A percentile compares a stretch with the other conserved stretches of the same genome.
phyloP scores from a whole-genome alignment of 2,329 filamentous ascomycete species.

The Aspergillus pseudoviridinutans region DNA sequence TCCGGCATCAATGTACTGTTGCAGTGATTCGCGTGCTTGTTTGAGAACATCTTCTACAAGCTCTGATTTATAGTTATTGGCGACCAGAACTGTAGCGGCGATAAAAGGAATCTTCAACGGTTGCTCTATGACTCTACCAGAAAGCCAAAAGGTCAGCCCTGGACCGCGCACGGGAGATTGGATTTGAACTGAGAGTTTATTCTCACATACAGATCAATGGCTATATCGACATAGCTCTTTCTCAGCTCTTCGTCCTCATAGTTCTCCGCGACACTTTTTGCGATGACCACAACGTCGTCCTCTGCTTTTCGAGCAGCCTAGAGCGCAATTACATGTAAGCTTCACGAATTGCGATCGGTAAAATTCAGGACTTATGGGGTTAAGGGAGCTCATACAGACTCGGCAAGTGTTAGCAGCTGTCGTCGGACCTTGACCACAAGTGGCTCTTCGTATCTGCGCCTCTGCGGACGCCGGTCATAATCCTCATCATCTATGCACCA shows the following conservation, averaged over 20 bases:
- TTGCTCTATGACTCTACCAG: constrained; percentile 68
- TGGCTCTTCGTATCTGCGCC: constrained; percentile 70
- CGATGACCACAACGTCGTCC: constrained; percentile 72
- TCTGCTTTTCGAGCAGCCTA: constrained; percentile 68
- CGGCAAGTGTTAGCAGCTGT: constrained; percentile 74
- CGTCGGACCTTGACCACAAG: constrained; percentile 68
- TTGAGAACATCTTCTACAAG: constrained; percentile 67
- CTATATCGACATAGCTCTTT: constrained; percentile 67
- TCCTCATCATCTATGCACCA: constrained; percentile 65
- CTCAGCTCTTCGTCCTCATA: constrained; percentile 80
- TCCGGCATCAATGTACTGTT: constrained; percentile 66
- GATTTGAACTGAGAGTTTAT: not conserved
- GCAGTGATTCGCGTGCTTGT: constrained; percentile 57
- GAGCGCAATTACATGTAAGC: not conserved
- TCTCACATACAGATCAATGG: constrained; percentile 63
- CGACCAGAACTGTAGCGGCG: constrained; percentile 73
- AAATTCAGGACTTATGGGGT: constrained; percentile 3
- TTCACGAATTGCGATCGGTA: constrained; percentile 6
- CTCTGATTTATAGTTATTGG: constrained; percentile 74
- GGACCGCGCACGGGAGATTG: not conserved
- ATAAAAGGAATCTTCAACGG: constrained; percentile 97
- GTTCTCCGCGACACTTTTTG: constrained; percentile 73
- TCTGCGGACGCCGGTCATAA: constrained; percentile 66
- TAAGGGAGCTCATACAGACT: constrained; percentile 52
- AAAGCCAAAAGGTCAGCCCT: constrained; percentile 15